Evolutionary conservation across 1,139 yeast genomes (phyloP).

Genomic region (Magnusiomyces magnusii): DNA sequence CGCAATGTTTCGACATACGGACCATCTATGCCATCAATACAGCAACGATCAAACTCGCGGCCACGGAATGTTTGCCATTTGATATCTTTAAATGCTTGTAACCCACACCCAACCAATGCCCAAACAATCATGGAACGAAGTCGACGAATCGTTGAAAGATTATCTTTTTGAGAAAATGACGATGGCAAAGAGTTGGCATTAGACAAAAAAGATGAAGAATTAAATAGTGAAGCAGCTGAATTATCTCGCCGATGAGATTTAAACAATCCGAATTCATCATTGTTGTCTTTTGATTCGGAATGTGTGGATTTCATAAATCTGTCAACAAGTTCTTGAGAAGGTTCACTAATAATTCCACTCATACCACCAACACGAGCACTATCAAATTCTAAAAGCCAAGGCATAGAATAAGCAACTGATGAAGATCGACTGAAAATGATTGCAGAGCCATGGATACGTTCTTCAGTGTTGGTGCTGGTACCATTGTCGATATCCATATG

Average conservation of each 20-base stretch:
- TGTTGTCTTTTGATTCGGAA: neutral
- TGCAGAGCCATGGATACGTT: neutral
- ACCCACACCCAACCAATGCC: neutral
- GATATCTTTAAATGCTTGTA: neutral
- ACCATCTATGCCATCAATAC: neutral
- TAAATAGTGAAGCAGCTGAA: neutral
- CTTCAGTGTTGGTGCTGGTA: neutral
- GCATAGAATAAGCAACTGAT: slow-evolving; percentile 44
- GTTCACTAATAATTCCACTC: slow-evolving; percentile 52
- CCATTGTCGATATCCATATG: neutral
- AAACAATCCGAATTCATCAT: neutral
- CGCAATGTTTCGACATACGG: neutral
- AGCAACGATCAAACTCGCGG: neutral
- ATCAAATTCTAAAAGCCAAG: slow-evolving; percentile 38
- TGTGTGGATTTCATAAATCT: neutral
- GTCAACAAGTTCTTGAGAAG: slow-evolving; percentile 33
- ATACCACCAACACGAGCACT: slow-evolving; percentile 44
- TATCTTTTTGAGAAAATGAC: too few relatives aligned
- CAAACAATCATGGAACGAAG: neutral
- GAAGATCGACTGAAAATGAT: slow-evolving; percentile 2
- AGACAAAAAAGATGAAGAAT: too few relatives aligned
- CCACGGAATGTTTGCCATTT: neutral
- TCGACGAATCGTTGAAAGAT: neutral
- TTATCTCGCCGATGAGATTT: neutral
- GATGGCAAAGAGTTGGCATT: too few relatives aligned